A percentile compares a stretch with the other conserved stretches of the same genome.
phyloP scores from a whole-genome alignment of 306 rosid species.

The Vigna trinervia region DNA sequence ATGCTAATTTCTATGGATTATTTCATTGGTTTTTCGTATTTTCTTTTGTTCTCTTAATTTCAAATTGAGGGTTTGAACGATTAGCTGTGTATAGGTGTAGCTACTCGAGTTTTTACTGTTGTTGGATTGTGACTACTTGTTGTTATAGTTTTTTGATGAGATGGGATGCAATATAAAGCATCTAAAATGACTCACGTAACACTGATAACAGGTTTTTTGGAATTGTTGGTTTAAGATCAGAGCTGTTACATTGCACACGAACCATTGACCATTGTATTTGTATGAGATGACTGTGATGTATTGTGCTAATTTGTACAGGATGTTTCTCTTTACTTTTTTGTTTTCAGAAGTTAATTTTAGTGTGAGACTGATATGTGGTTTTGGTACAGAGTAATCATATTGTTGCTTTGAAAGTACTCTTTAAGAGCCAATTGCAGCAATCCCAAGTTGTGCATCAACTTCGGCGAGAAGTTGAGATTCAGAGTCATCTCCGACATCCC shows the following conservation, averaged over 20 bases:
- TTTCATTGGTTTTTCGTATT: background rate
- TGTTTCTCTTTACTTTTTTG: constrained; percentile 23
- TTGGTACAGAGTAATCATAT: constrained; percentile 88
- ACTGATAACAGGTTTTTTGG: background rate
- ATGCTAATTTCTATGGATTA: background rate
- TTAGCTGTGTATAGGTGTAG: constrained; percentile 3
- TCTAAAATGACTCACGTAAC: background rate
- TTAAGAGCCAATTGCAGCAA: constrained; percentile 97
- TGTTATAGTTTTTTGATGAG: background rate
- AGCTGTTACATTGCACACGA: background rate
- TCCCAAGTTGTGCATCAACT: constrained; percentile 99
- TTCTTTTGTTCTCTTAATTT: background rate
- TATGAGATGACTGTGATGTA: background rate
- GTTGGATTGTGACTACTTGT: background rate
- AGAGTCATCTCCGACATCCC: constrained; percentile 97
- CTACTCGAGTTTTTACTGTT: background rate
- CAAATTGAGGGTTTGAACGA: background rate
- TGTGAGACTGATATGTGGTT: constrained; percentile 30
- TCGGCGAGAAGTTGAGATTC: constrained; percentile 96
- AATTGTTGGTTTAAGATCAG: background rate
- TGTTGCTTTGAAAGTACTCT: constrained; percentile 93
- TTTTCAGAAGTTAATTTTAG: constrained; percentile 20
- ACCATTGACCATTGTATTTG: background rate
- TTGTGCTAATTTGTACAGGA: background rate
- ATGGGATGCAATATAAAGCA: background rate